Base-by-base conservation (phyloP, 2,329 filamentous ascomycete genomes). In the Penicillium frequentans region DNA sequence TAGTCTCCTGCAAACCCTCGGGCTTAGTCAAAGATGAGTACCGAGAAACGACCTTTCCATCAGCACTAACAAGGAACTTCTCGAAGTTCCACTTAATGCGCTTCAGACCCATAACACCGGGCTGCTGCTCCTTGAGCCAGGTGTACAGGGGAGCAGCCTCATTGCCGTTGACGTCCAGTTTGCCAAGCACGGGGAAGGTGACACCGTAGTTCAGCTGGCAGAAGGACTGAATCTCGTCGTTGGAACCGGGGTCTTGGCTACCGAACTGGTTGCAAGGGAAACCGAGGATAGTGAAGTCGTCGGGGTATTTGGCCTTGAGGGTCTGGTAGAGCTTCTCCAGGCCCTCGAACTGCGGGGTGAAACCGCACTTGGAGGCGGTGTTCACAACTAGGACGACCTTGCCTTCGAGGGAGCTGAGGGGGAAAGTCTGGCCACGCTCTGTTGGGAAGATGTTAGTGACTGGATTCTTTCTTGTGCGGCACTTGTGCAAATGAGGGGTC, bases 221-320 rank as follows among this genome's bases (percentile, higher is more conserved):
- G 80, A 92, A 93, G 65, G 79, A 79, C 78, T 92, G 88, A 75
- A 93, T 93, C 55, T 92, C 86, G 57, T 92, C 90, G 75, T 91
- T 84, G 75, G 81, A 82, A 69, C 91, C 92, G 29, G 93, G 93
- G 73, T 98, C 95, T 79, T 99, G 95, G 65, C 79, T 78, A 70
- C 88, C 90, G 78, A 99, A 99, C 79, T 99, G 95, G 84, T 98
- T 99, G 87, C 93, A 98, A 56, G 95, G 95, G 81, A 99, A 98
- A 68, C 93, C 95, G 72, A 99, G 84, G 79, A 99, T 86, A 70
- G 86, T 82, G 74, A 99, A 95, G 70, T 92, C 84, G 64, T 91
- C 86, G 31, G 82, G 84, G 81, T 96, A 81, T 70, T 85, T 82
- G 64, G 81, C 81, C 67, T 85, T 86, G 72, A 97, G 70, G 56